Conservation (phyloP, 176 grass and related monocot genomes). For the Lolium perenne region DNA sequence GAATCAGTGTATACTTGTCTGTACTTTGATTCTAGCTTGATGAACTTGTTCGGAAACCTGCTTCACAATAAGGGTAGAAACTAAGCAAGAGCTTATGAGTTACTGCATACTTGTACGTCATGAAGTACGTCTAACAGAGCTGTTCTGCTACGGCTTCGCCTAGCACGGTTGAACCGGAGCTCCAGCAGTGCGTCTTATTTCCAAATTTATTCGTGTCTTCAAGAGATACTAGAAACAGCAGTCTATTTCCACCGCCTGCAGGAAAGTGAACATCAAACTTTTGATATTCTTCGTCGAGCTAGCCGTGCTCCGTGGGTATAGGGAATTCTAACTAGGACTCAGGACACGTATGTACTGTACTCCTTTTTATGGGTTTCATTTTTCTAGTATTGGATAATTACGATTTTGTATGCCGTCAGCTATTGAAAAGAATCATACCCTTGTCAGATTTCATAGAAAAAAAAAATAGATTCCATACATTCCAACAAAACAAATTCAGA, state of each 20-base stretch:
- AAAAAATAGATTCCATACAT: too few species aligned
- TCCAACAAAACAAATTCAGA: too few species aligned
- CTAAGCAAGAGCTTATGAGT: neutral
- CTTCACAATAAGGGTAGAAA: neutral
- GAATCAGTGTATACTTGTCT: too few species aligned
- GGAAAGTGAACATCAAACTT: neutral
- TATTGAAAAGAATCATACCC: too few species aligned
- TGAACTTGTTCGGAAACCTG: conserved; percentile 8
- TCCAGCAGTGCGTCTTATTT: neutral
- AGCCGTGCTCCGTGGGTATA: neutral
- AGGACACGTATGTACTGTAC: too few species aligned
- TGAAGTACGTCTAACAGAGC: neutral
- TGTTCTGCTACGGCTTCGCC: neutral
- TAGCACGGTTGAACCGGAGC: neutral
- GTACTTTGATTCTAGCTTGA: neutral
- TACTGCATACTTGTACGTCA: neutral
- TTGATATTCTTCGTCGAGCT: neutral
- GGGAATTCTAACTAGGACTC: too few species aligned
- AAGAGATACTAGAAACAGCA: conserved; percentile 2
- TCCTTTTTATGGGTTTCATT: too few species aligned
- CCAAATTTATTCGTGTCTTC: neutral
- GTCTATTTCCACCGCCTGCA: neutral
- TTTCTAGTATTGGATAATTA: too few species aligned
- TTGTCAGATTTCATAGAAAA: too few species aligned
- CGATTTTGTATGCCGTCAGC: too few species aligned